Conservation (phyloP, 2,329 filamentous ascomycete genomes). For the Ceratocystis variospora region DNA sequence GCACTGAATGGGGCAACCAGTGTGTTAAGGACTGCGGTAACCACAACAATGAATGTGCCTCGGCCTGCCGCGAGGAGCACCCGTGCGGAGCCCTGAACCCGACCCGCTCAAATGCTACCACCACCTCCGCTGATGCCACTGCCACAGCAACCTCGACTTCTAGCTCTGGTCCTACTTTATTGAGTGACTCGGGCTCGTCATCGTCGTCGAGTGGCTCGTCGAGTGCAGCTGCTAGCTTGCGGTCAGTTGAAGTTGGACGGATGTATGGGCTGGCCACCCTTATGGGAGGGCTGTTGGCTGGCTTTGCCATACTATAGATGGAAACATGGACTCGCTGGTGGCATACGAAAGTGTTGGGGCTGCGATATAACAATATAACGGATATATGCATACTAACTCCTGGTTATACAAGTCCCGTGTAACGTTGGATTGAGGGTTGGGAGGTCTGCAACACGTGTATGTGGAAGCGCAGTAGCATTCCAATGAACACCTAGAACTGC, state of each 20-base stretch:
- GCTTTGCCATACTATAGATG: slow-evolving; percentile 30
- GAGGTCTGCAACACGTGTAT: background rate
- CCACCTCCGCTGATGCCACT: slow-evolving; percentile 30
- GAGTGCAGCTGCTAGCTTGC: slow-evolving; percentile 15
- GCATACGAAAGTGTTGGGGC: background rate
- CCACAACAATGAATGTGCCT: slow-evolving; percentile 43
- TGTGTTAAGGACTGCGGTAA: slow-evolving; percentile 46
- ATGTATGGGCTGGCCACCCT: slow-evolving; percentile 30
- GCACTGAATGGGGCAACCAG: slow-evolving; percentile 56
- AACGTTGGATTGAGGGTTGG: background rate
- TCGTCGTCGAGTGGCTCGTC: slow-evolving; percentile 17
- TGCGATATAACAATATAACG: background rate
- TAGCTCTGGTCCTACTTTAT: slow-evolving; percentile 8
- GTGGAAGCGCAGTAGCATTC: background rate
- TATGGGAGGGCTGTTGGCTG: slow-evolving; percentile 29
- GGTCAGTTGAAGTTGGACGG: slow-evolving; percentile 26
- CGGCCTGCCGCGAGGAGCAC: slow-evolving; percentile 48
- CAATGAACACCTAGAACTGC: background rate
- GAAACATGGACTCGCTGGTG: no score
- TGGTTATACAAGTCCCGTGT: background rate
- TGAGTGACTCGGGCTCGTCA: slow-evolving; percentile 19
- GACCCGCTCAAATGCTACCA: slow-evolving; percentile 41
- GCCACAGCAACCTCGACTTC: slow-evolving; percentile 22
- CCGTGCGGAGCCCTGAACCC: slow-evolving; percentile 61
- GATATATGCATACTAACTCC: background rate